A percentile compares a stretch with the other conserved stretches of the same genome.
phyloP scores from a whole-genome alignment of 2,329 filamentous ascomycete genomes.

The Blastomyces silverae region DNA sequence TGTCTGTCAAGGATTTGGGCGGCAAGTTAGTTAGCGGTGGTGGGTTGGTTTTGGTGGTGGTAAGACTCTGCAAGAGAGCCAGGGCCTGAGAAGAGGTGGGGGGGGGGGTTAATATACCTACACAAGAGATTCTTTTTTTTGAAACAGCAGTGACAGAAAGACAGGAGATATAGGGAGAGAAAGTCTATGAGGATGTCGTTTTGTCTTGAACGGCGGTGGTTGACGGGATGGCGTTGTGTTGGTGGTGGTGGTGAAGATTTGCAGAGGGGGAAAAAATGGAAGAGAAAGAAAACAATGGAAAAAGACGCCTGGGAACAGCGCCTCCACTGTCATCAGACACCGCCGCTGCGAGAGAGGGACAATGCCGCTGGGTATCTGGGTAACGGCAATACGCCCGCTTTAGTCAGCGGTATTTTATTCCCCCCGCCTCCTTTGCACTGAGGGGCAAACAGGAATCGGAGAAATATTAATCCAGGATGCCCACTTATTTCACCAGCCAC shows the following conservation, averaged over 20 bases:
- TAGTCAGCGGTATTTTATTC: too few species aligned
- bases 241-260: slow-evolving; percentile 22
- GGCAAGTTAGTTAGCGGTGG: slow-evolving; percentile 4
- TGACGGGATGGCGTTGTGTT: neutral
- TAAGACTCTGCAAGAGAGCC: neutral
- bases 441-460: too few species aligned
- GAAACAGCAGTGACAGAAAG: slow-evolving; percentile 7
- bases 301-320: neutral
- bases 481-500: too few species aligned
- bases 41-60: too few species aligned
- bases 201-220: neutral
- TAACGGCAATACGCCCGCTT: too few species aligned
- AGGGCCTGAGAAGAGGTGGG: neutral
- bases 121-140: neutral
- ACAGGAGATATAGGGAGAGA: slow-evolving; percentile 12
- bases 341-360: too few species aligned
- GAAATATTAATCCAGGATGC: too few species aligned
- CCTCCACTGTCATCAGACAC: too few species aligned
- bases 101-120: neutral
- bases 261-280: slow-evolving; percentile 32
- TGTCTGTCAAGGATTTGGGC: slow-evolving; percentile 7
- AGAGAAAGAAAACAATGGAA: neutral
- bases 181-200: slow-evolving; percentile 18
- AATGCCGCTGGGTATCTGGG: too few species aligned
- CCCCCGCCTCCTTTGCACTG: too few species aligned